Evolutionary conservation across 495 filamentous ascomycete genomes (phyloP).

Genomic region (Xylaria curta): DNA sequence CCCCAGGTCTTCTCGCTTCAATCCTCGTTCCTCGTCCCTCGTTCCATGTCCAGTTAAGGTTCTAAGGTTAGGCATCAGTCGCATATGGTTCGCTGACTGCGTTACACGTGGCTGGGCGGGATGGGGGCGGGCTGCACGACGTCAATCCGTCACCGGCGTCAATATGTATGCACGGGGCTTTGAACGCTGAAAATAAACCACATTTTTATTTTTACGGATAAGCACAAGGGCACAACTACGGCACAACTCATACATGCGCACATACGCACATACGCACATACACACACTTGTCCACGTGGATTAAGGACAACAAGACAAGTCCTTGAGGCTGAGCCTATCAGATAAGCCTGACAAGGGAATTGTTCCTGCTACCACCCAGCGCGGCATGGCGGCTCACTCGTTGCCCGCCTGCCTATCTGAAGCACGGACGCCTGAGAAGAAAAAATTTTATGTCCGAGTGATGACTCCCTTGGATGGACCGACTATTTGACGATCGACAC

Average conservation of each 20-base stretch:
- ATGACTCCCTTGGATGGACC: not conserved
- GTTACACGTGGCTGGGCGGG: conserved; percentile 7
- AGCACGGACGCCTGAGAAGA: not conserved
- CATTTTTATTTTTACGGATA: not conserved
- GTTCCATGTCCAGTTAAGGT: not conserved
- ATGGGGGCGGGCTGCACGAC: not conserved
- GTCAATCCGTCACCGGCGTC: not conserved
- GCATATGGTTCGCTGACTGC: conserved; percentile 13
- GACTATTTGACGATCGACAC: conserved; percentile 22
- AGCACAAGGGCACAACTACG: conserved; percentile 7
- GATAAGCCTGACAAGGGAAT: conserved; percentile 10
- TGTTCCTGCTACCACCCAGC: conserved; percentile 14
- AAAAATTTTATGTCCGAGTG: conserved; percentile 7
- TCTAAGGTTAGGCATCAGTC: conserved; percentile 20
- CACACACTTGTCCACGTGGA: conserved; percentile 2
- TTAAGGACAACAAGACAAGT: not conserved
- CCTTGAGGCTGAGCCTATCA: conserved; percentile 15
- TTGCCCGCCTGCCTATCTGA: conserved; percentile 5
- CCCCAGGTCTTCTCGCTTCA: not conserved
- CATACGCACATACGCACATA: too few species aligned
- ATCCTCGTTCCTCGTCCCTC: not conserved
- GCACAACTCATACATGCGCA: conserved; percentile 1
- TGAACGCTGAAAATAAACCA: conserved; percentile 9
- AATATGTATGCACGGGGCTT: conserved; percentile 1
- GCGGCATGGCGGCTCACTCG: not conserved